Evolutionary conservation across 148 eudicot species (phyloP).

Genomic region (Chenopodium formosanum): DNA sequence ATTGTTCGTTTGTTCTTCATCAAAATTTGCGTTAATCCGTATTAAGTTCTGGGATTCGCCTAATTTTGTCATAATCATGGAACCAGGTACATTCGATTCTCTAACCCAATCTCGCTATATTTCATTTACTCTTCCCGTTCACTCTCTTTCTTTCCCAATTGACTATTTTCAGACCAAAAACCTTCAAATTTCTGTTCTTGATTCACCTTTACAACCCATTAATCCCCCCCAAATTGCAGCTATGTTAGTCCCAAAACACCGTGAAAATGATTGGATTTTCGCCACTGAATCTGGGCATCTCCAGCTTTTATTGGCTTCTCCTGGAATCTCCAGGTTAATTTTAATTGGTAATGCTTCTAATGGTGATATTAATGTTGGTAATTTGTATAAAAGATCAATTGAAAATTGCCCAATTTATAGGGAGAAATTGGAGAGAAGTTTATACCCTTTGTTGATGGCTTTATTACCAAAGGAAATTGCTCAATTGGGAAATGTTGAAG

Average conservation of each 20-base stretch:
- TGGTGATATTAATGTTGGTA: conserved; percentile 10
- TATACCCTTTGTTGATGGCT: conserved; percentile 45
- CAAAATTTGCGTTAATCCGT: too few species aligned
- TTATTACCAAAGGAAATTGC: conserved; percentile 50
- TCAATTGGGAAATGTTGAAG: conserved; percentile 29
- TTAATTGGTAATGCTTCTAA: conserved; percentile 49
- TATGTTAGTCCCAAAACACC: conserved; percentile 64
- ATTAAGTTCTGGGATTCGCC: too few species aligned
- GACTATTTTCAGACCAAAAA: conserved; percentile 32
- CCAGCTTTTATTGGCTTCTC: conserved; percentile 48
- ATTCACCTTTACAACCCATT: conserved; percentile 50
- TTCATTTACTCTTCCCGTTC: conserved; percentile 63
- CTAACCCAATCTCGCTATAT: conserved; percentile 62
- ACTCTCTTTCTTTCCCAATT: conserved; percentile 14
- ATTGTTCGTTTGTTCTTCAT: too few species aligned
- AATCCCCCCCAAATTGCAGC: conserved; percentile 47
- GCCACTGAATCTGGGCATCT: conserved; percentile 69
- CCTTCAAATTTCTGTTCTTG: conserved; percentile 74
- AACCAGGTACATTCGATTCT: conserved; percentile 46
- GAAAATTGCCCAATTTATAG: conserved; percentile 5
- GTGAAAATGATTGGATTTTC: conserved; percentile 85
- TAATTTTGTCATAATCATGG: conserved; percentile 26
- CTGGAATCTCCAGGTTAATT: conserved; percentile 66
- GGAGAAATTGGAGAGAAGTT: conserved; percentile 26
- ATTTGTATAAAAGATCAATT: conserved; percentile 20